phyloP scores from a whole-genome alignment of 257 asterid genomes.

The Prunella vulgaris region DNA sequence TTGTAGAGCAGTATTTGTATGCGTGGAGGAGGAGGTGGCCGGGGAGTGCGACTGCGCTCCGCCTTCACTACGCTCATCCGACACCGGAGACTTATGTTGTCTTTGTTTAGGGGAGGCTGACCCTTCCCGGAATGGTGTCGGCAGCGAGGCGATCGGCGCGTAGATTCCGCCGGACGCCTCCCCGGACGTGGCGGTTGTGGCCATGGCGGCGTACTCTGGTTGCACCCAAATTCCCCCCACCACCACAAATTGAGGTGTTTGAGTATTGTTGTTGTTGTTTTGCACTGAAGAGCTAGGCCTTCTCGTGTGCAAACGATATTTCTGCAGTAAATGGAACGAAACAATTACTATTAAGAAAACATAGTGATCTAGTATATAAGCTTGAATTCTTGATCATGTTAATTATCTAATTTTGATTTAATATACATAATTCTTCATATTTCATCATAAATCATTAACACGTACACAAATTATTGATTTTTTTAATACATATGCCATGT shows the following conservation, averaged over 20 bases:
- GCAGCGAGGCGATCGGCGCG: slow-evolving; percentile 52
- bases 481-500: no score
- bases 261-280: slow-evolving; percentile 32
- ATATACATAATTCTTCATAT: no score
- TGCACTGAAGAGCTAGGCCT: slow-evolving; percentile 49
- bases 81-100: slow-evolving; percentile 11
- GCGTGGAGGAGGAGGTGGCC: slow-evolving; percentile 54
- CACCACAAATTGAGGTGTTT: slow-evolving; percentile 60
- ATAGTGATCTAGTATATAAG: not conserved
- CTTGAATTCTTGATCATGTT: slow-evolving; percentile 1
- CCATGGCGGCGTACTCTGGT: slow-evolving; percentile 42
- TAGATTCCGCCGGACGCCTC: slow-evolving; percentile 51
- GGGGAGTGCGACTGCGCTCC: slow-evolving; percentile 43
- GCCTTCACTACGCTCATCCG: slow-evolving; percentile 34
- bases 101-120: slow-evolving; percentile 26
- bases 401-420: not conserved
- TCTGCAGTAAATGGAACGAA: slow-evolving; percentile 35
- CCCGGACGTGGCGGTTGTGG: slow-evolving; percentile 36
- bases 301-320: slow-evolving; percentile 62
- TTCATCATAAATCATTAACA: no score
- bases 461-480: no score
- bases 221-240: slow-evolving; percentile 75
- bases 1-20: slow-evolving; percentile 40
- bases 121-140: slow-evolving; percentile 39
- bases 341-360: not conserved